Base-by-base conservation (phyloP, 2,329 filamentous ascomycete species). In the Penicillium hordei region DNA sequence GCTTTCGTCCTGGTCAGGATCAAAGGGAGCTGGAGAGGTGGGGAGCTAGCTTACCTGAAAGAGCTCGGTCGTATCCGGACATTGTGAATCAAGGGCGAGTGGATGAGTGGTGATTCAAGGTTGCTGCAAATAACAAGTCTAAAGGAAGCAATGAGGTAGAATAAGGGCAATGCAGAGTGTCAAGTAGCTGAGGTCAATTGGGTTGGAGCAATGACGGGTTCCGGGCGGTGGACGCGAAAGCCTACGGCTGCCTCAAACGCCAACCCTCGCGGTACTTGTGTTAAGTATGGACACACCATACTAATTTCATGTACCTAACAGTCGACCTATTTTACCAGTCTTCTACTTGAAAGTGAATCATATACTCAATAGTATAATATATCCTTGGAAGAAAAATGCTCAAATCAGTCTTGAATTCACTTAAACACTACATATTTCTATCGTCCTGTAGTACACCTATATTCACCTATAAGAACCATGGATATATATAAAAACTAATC, bases 11-110 rank as follows among this genome's bases (percentile, higher is more conserved):
- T 61, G 53, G 48, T 48, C 59, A 53, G 56, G 50, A 66, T 73
- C 75, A 75, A 62, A 68, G 64, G 66, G 64, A 68, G 62, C 63
- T 63, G 63, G 55, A 39, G 54, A 39, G 39, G 57, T 57, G 52
- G 55, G 60, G 59, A 65, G 62, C 62, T 59, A 66, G 63, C 65
- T 82, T 87, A 97, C 93, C 93, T 81, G 93, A 97, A 78, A 97
- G 88, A 80, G 93, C 94, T 89, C 94, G 90, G 83, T 99, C 94
- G 82, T 99, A 99, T 80, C 93, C 93, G 71, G 93, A 96, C 78
- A 92, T 90, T 65, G 68, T 76, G 69, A 49, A 50, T 52, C 36
- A 48, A 42, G 51, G 58, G 50, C 25, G 42, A 43, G n/a, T 48
- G 54, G 52, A 52, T 15, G 38, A 43, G 23, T 27, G 50, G 38